phyloP scores from a whole-genome alignment of 768 basidiomycete species.

The Lentinula raphanica region DNA sequence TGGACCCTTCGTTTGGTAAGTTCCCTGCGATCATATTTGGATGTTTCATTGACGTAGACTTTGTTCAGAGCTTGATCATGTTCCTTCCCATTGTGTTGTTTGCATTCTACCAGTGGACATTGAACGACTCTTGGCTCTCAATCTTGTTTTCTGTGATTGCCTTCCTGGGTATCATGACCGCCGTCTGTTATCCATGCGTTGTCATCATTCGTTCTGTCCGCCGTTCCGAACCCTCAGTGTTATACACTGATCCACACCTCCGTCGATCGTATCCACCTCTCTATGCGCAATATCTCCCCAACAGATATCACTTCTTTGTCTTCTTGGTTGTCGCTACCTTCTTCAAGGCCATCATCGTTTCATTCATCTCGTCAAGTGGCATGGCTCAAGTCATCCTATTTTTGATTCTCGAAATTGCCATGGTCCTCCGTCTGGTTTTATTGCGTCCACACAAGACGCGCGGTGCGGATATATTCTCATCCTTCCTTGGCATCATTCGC shows the following conservation, averaged over 20 bases:
- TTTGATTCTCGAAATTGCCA: slow-evolving; percentile 59
- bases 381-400: slow-evolving; percentile 65
- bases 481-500: slow-evolving; percentile 62
- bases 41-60: not conserved
- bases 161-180: slow-evolving; percentile 45
- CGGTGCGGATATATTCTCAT: slow-evolving; percentile 65
- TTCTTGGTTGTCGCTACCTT: slow-evolving; percentile 52
- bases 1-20: slow-evolving; percentile 69
- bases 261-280: slow-evolving; percentile 50
- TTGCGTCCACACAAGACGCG: slow-evolving; percentile 63
- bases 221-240: slow-evolving; percentile 31
- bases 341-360: slow-evolving; percentile 68
- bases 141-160: slow-evolving; percentile 71
- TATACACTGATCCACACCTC: slow-evolving; percentile 29
- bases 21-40: slow-evolving; percentile 9
- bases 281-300: slow-evolving; percentile 59
- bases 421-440: slow-evolving; percentile 46
- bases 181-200: slow-evolving; percentile 46
- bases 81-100: slow-evolving; percentile 72
- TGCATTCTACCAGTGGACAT: slow-evolving; percentile 85
- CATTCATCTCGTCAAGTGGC: slow-evolving; percentile 55
- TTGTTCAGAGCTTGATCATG: slow-evolving; percentile 51
- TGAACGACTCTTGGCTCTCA: slow-evolving; percentile 84
- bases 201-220: slow-evolving; percentile 43
- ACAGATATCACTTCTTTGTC: slow-evolving; percentile 65